Conservation (phyloP, 257 asterid species). For the Misopates orontium region DNA sequence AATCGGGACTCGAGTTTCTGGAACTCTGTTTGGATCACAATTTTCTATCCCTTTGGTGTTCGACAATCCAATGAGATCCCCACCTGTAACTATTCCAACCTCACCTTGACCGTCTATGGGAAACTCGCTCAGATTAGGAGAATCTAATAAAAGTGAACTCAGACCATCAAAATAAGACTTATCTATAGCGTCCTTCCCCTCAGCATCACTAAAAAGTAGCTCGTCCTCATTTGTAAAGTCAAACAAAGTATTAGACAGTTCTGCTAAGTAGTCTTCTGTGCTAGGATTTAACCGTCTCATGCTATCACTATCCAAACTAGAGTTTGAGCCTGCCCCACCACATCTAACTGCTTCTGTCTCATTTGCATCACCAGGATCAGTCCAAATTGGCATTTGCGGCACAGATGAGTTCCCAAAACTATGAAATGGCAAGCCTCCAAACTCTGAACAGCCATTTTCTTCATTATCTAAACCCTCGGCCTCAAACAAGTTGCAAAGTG, state of each 20-base stretch:
- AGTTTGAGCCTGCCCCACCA: background rate
- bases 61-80: conserved; percentile 24
- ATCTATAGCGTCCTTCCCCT: conserved; percentile 46
- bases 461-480: conserved; percentile 38
- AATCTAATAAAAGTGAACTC: conserved; percentile 59
- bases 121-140: conserved; percentile 40
- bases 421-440: conserved; percentile 41
- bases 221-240: conserved; percentile 41
- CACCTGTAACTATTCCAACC: conserved; percentile 32
- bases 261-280: conserved; percentile 43
- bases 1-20: conserved; percentile 46
- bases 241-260: conserved; percentile 28
- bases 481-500: conserved; percentile 35
- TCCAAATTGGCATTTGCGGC: conserved; percentile 34
- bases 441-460: conserved; percentile 31
- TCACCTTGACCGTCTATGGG: conserved; percentile 26
- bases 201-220: conserved; percentile 35
- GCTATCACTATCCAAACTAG: conserved; percentile 21
- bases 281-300: conserved; percentile 34
- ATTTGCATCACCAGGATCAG: conserved; percentile 19
- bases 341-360: conserved; percentile 22
- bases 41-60: conserved; percentile 24
- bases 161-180: conserved; percentile 52
- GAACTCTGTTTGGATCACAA: conserved; percentile 41
- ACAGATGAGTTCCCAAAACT: conserved; percentile 41